These are phyloP conservation scores for Fagus sylvatica DNA, from an alignment of 306 rosid species.

Conservation along the genomic window DNA sequence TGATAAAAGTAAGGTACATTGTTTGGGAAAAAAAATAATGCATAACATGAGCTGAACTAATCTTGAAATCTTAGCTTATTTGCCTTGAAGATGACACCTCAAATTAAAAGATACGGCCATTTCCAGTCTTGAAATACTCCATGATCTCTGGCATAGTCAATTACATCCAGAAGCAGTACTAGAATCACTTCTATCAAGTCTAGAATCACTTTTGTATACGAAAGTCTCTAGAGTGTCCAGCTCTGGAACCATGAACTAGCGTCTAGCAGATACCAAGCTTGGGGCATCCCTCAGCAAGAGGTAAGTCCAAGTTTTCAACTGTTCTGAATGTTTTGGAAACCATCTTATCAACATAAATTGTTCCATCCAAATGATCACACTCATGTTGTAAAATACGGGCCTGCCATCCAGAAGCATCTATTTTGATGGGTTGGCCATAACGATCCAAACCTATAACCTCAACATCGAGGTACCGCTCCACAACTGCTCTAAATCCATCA, in stretches of 20 bases:
- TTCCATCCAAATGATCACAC: conserved; percentile 92
- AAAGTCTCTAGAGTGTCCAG: not conserved
- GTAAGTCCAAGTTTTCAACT: conserved; percentile 64
- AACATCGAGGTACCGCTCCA: conserved; percentile 80
- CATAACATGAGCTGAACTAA: not conserved
- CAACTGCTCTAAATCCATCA: conserved; percentile 79
- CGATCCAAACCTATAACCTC: conserved; percentile 89
- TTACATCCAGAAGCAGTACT: not conserved
- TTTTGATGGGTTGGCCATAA: conserved; percentile 55
- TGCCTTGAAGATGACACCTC: not conserved
- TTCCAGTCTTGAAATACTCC: not conserved
- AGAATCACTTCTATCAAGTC: not conserved
- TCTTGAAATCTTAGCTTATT: not conserved
- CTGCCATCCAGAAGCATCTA: conserved; percentile 87
- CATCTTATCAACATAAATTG: conserved; percentile 88
- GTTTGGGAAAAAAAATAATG: not conserved
- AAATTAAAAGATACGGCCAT: not conserved
- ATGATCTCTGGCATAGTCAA: not conserved
- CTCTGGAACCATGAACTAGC: conserved; percentile 4
- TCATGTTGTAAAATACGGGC: conserved; percentile 91
- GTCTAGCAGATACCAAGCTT: conserved; percentile 56
- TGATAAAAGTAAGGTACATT: too few species aligned
- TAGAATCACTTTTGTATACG: not conserved
- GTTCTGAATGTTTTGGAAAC: conserved; percentile 77
- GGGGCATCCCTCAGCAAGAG: conserved; percentile 84